Evolutionary conservation across 495 filamentous ascomycete genomes (phyloP).

Genomic region (Thermothielavioides terrestris): DNA sequence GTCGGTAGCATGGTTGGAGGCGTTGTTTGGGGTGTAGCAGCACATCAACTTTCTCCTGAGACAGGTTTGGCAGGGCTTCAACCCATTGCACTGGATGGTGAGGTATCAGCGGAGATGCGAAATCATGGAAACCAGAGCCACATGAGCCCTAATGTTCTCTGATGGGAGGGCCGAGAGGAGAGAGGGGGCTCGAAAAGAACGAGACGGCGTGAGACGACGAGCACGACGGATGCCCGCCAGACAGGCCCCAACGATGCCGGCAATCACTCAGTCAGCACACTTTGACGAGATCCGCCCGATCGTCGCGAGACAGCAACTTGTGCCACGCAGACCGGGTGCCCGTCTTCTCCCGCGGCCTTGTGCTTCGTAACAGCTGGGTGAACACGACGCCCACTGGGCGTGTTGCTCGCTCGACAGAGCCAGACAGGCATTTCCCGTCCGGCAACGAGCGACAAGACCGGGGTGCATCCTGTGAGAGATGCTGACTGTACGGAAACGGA

Average conservation of each 20-base stretch:
- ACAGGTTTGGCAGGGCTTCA: slow-evolving; percentile 62
- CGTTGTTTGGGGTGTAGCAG: slow-evolving; percentile 34
- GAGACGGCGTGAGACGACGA: not conserved
- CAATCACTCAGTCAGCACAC: no score
- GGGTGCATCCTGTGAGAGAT: slow-evolving; percentile 1
- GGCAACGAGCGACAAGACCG: not conserved
- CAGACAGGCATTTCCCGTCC: slow-evolving; percentile 9
- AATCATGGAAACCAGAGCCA: not conserved
- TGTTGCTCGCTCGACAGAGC: slow-evolving; percentile 5
- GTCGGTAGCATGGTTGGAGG: slow-evolving; percentile 28
- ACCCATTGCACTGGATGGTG: slow-evolving; percentile 54
- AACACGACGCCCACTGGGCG: slow-evolving; percentile 6
- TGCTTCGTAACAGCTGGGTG: slow-evolving; percentile 18
- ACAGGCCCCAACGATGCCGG: not conserved
- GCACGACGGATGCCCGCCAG: no score
- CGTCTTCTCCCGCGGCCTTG: slow-evolving; percentile 10
- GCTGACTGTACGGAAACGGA: not conserved
- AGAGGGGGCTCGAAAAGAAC: not conserved
- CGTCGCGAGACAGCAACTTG: slow-evolving; percentile 3
- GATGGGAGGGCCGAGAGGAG: not conserved
- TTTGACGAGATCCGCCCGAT: not conserved
- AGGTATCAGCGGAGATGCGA: slow-evolving; percentile 12
- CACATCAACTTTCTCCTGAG: slow-evolving; percentile 48
- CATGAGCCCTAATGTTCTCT: not conserved
- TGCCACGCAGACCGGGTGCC: slow-evolving; percentile 11